Base-by-base conservation (phyloP, 768 basidiomycete species). In the Rhizopogon vesiculosus region DNA sequence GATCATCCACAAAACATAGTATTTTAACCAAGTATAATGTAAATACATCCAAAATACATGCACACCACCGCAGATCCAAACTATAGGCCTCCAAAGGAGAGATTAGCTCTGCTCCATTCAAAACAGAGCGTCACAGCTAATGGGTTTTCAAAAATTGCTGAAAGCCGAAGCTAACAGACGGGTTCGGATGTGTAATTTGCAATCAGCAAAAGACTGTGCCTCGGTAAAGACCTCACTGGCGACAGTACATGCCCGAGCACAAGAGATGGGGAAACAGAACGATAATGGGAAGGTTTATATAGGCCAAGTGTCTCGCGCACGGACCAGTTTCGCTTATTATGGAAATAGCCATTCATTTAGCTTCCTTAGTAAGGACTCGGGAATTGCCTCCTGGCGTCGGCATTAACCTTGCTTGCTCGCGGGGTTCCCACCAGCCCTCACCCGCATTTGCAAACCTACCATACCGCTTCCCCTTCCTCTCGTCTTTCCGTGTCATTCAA, bases 171-270 rank as follows among this genome's bases (percentile, higher is more conserved):
- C 86, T 79, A 70, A 84, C 81, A 87, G 88, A 91, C 87, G 88
- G 72, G 87, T 91, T 89, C 87, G 89, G 89, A 91, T 91, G 88
- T 89, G 80, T 89, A 89, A 87, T 90, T 90, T 90, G 87, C 87
- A 90, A 90, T 85, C 84, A 90, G 87, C 88, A 89, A 90, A 88
- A 76, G 80, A 87, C 86, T 87, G 84, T 85, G 86, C 84, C 87
- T 92, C 90, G 86, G 89, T 91, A 88, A 78, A 84, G 79, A 92
- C 90, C 87, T 92, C 89, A 91, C 89, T 88, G 85, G 84, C 86
- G 86, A 89, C 85, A 88, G 86, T 88, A 85, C 87, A 84, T 87
- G 86, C 88, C 88, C 89, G 86, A 90, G 88, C 88, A 90, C 88
- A 92, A 92, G 87, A 87, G 85, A 85, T 86, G 64, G 64, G 63